Conservation (phyloP, 2,329 filamentous ascomycete genomes). For the Colletotrichum australisinense region DNA sequence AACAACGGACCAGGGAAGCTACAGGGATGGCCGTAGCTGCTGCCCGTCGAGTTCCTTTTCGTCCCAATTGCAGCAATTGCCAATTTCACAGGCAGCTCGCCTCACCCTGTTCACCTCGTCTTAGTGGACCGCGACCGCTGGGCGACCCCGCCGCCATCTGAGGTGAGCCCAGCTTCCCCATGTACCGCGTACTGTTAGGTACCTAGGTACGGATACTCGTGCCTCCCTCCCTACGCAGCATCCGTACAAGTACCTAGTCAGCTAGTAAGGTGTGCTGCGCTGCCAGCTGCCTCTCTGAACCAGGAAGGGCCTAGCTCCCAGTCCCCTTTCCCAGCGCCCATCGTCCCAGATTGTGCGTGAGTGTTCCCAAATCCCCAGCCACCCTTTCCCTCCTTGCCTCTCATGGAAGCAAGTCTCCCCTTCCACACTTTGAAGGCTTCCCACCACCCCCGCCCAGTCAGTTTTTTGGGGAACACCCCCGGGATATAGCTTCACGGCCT, state of each 20-base stretch:
- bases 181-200: no score
- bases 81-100: constrained; percentile 17
- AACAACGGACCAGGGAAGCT: background rate
- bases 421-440: background rate
- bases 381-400: constrained; percentile 11
- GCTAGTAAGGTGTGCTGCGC: background rate
- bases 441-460: constrained; percentile 10
- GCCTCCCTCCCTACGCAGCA: no score
- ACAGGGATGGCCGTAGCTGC: constrained; percentile 14
- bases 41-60: background rate
- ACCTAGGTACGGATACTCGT: no score
- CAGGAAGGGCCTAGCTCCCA: background rate
- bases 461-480: constrained; percentile 22
- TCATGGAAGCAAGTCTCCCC: no score
- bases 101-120: constrained; percentile 11
- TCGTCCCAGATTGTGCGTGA: background rate
- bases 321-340: background rate
- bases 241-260: no score
- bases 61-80: constrained; percentile 17
- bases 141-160: background rate
- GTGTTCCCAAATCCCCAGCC: constrained; percentile 4
- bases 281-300: background rate
- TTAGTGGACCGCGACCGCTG: background rate
- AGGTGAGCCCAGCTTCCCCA: background rate
- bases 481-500: constrained; percentile 36